These are phyloP conservation scores for Leucocoprinus leucothites DNA, from an alignment of 768 basidiomycete genomes.

Conservation along the genomic window DNA sequence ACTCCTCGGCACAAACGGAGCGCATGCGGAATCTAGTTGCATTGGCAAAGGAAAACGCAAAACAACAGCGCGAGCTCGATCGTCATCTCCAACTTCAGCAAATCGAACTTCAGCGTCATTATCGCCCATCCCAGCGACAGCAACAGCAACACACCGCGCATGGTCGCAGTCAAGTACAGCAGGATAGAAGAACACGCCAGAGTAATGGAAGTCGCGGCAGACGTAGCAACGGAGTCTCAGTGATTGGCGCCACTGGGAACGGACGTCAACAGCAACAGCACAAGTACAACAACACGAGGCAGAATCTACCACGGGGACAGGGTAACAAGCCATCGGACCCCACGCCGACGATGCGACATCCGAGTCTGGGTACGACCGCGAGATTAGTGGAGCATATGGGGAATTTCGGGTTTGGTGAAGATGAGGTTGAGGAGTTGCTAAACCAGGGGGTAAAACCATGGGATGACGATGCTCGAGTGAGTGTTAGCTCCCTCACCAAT, in stretches of 20 bases:
- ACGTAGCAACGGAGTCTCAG: no score
- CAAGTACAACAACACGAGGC: no score
- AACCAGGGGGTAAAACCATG: slow-evolving; percentile 8
- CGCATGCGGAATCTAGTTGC: slow-evolving; percentile 27
- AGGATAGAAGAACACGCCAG: no score
- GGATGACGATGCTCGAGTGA: slow-evolving; percentile 9
- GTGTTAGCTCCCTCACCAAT: background rate
- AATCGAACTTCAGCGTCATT: no score
- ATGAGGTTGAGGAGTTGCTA: background rate
- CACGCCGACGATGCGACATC: background rate
- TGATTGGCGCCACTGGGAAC: no score
- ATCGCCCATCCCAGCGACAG: no score
- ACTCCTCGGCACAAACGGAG: slow-evolving; percentile 22
- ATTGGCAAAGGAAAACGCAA: slow-evolving; percentile 18
- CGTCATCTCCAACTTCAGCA: background rate
- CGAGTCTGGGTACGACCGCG: background rate
- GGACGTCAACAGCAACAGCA: no score
- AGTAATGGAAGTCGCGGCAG: no score
- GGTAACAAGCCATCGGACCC: slow-evolving; percentile 1
- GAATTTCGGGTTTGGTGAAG: background rate
- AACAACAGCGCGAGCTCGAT: background rate
- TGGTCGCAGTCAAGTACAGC: no score
- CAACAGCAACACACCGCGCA: no score
- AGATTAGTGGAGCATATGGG: background rate
- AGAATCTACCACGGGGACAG: background rate